Base-by-base conservation (phyloP, 2,329 filamentous ascomycete species). In the Hypomyces rosellus region DNA sequence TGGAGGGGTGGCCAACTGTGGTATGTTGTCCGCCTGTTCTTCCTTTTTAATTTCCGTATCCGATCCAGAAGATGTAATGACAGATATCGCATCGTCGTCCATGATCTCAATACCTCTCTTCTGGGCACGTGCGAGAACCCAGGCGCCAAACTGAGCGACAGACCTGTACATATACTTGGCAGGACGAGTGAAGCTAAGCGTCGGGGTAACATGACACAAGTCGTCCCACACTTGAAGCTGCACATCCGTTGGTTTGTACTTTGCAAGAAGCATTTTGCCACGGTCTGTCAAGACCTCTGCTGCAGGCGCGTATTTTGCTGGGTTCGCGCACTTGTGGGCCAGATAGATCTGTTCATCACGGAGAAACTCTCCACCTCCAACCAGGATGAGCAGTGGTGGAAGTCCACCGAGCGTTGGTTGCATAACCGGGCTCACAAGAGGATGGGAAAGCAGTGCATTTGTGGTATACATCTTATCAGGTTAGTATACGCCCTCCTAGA, bases 191-290 rank as follows among this genome's bases (percentile, higher is more conserved):
- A 96, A 97, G 60, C 89, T 95, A n/a, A 97, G 76, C 0, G 91
- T 96, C 1, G 92, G 89, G 0, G 86, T 85, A 5, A 95, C 91
- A 63, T 97, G 92, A 61, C 93, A 97, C 3, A 97, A 73, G 60
- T 96, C 88, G 51, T 97, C 92, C 91, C 92, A 97, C 1, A 97
- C 85, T 65, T 97, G 93, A 2, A 99, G 76, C 64, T 96, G 90
- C 0, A 97, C 92, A 59, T 95, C 82, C 0, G 93, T 99, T 0
- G 90, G 88, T 51, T 82, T 81, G 66, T 89, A 95, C 54, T 77
- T 82, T 34, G 76, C 72, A 14, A 93, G 61, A 12, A 75, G 68
- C 4, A 77, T 75, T 16, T 76, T 76, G 25, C 85, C 84, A 52
- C 77, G 74, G 36, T 85, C 78, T 34, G 84, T 75, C 53, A 93